Base-by-base conservation (phyloP, 805 yeast genomes). In the Kockiozyma suomiensis region DNA sequence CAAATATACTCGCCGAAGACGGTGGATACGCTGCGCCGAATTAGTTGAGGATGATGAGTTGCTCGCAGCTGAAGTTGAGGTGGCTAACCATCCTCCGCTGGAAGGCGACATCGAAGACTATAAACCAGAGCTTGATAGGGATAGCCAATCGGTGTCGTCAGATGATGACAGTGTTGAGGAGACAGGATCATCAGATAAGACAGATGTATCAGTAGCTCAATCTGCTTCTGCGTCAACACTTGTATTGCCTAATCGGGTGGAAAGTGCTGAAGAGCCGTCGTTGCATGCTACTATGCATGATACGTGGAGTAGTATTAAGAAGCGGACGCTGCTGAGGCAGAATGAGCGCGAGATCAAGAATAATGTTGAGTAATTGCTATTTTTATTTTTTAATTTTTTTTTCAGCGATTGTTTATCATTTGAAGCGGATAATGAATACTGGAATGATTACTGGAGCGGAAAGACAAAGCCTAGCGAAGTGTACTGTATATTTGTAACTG, bases 1-100 rank as follows among this genome's bases (percentile, higher is more conserved):
- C 25, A 91, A 90, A 73, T 93, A 91, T 71, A 93, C 98, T 4
- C 83, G 99, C 73, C 82, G 97, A 71, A 83, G 99, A 77, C 81
- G 97, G 71, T 93, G 99, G 99, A 83, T 93, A 15, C 82, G 99
- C 65, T 90, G 96, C 0, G 99, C 99, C 0, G 96, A 90, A 72
- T 78, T 91, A 66, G 85, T 88, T 6, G 65, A 59, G 50, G 62
- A 61, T 26, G 62, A 61, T 23, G 59, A 57, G 46, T 17, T 57
- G 46, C 42, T 58, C 21, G 59, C 56, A n/a, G 56, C 33, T 23
- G 65, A 61, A 37, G 37, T 46, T 4, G 62, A 54, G 35, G 56
- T 50, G 13, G 6, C 42, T 12, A 38, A 50, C 6, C 62, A 45
- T 45, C 49, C 19, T n/a, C 56, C 59, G 3, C 30, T 55, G 21